Evolutionary conservation across 805 yeast species (phyloP).

Genomic region (Metschnikowia hibisci): DNA sequence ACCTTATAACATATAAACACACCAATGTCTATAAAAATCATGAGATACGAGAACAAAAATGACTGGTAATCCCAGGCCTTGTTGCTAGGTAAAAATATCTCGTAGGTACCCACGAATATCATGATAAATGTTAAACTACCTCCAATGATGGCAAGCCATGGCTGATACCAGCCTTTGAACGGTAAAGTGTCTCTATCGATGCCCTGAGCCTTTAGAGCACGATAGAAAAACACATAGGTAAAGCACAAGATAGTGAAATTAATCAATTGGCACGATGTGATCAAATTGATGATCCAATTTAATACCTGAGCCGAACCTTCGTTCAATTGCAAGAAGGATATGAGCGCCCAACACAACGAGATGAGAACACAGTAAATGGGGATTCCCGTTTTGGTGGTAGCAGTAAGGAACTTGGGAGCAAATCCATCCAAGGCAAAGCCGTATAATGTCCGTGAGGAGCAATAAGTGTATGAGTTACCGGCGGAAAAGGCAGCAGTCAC

Average conservation of each 20-base stretch:
- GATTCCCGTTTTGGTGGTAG: slow-evolving; percentile 45
- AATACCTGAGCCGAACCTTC: slow-evolving; percentile 25
- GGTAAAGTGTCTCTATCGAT: slow-evolving; percentile 16
- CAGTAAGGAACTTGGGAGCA: slow-evolving; percentile 66
- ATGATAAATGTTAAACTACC: slow-evolving; percentile 16
- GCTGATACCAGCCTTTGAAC: slow-evolving; percentile 20
- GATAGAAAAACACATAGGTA: slow-evolving; percentile 15
- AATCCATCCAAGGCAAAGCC: slow-evolving; percentile 69
- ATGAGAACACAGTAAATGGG: slow-evolving; percentile 44
- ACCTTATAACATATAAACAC: slow-evolving; percentile 16
- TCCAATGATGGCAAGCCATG: slow-evolving; percentile 25
- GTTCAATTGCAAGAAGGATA: slow-evolving; percentile 60
- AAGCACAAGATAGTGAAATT: slow-evolving; percentile 29
- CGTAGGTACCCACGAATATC: slow-evolving; percentile 17
- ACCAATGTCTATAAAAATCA: slow-evolving; percentile 17
- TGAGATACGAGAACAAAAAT: slow-evolving; percentile 17
- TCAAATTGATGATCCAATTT: slow-evolving; percentile 32
- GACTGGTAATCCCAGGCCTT: slow-evolving; percentile 11
- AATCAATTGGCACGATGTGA: slow-evolving; percentile 27
- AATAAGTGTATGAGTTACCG: slow-evolving; percentile 73
- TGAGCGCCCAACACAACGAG: slow-evolving; percentile 50
- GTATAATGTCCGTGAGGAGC: slow-evolving; percentile 71
- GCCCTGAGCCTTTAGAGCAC: slow-evolving; percentile 20
- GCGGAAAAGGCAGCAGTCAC: slow-evolving; percentile 77
- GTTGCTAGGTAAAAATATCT: slow-evolving; percentile 14